Evolutionary conservation across 352 stramenopile species (phyloP).

Genomic region (Hyaloperonospora arabidopsidis): DNA sequence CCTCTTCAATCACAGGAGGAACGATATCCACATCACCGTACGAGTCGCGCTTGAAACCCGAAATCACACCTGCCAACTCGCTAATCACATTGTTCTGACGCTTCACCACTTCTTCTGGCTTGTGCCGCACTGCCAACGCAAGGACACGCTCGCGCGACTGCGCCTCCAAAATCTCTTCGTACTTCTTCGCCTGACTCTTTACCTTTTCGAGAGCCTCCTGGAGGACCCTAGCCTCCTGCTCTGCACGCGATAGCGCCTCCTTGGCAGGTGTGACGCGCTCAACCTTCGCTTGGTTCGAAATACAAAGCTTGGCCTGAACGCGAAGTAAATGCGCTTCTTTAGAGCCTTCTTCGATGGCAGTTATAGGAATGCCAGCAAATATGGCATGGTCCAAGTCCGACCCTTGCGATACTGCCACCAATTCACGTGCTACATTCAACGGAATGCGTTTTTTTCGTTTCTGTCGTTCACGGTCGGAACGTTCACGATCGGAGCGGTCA

Average conservation of each 20-base stretch:
- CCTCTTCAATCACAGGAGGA: slow-evolving; percentile 46
- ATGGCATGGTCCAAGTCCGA: slow-evolving; percentile 53
- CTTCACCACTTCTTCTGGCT: slow-evolving; percentile 64
- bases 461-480: slow-evolving; percentile 31
- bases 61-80: slow-evolving; percentile 62
- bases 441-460: slow-evolving; percentile 80
- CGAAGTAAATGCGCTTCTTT: slow-evolving; percentile 72
- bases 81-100: slow-evolving; percentile 80
- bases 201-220: slow-evolving; percentile 79
- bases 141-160: slow-evolving; percentile 67
- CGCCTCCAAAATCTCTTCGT: slow-evolving; percentile 69
- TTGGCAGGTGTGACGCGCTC: slow-evolving; percentile 43
- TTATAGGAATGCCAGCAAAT: slow-evolving; percentile 71
- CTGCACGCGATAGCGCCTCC: slow-evolving; percentile 55
- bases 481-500: slow-evolving; percentile 15
- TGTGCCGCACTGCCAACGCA: slow-evolving; percentile 60
- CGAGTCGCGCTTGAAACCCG: slow-evolving; percentile 64
- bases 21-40: slow-evolving; percentile 69
- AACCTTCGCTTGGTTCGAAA: slow-evolving; percentile 41
- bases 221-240: slow-evolving; percentile 65
- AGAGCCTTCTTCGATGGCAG: slow-evolving; percentile 66
- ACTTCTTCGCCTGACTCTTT: slow-evolving; percentile 78
- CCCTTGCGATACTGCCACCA: slow-evolving; percentile 71
- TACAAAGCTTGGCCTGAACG: slow-evolving; percentile 75
- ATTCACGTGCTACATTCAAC: slow-evolving; percentile 66